Percentiles rank a stretch among this genome's conserved stretches.
Conservation (phyloP, 371 early-diverging fungal species). For the Dichotomocladium elegans region DNA sequence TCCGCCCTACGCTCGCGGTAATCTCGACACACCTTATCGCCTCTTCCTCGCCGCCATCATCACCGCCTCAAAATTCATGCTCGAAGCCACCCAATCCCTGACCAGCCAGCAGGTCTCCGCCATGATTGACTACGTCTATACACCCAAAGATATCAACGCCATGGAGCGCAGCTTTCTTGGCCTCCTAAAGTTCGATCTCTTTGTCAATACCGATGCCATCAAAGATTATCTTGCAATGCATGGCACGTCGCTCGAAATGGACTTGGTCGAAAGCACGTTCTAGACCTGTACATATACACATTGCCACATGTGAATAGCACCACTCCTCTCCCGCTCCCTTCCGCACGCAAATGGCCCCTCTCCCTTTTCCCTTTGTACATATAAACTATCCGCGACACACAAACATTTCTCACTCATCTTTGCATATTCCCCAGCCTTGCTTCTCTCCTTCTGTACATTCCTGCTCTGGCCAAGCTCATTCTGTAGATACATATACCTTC, state of each 20-base stretch:
- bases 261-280: slow-evolving; percentile 32
- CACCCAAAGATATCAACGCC: slow-evolving; percentile 55
- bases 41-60: slow-evolving; percentile 71
- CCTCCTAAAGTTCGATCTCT: slow-evolving; percentile 42
- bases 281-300: slow-evolving; percentile 9
- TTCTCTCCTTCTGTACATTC: too few relatives aligned
- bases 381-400: too few relatives aligned
- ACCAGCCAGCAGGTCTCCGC: slow-evolving; percentile 55
- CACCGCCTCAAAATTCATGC: slow-evolving; percentile 64
- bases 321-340: not conserved
- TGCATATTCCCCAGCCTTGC: too few relatives aligned
- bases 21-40: slow-evolving; percentile 71
- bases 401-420: too few relatives aligned
- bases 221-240: slow-evolving; percentile 40
- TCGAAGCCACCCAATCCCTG: slow-evolving; percentile 59
- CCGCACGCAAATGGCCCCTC: too few relatives aligned
- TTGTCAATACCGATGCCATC: slow-evolving; percentile 41
- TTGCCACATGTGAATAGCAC: not conserved
- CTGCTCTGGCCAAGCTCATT: too few relatives aligned
- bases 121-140: slow-evolving; percentile 63
- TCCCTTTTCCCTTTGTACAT: too few relatives aligned
- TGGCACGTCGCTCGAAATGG: slow-evolving; percentile 45
- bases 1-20: slow-evolving; percentile 66
- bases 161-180: slow-evolving; percentile 52
- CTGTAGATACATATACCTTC: too few relatives aligned